Evolutionary conservation across 257 asterid genomes (phyloP).

Genomic region (Scutellaria baicalensis): DNA sequence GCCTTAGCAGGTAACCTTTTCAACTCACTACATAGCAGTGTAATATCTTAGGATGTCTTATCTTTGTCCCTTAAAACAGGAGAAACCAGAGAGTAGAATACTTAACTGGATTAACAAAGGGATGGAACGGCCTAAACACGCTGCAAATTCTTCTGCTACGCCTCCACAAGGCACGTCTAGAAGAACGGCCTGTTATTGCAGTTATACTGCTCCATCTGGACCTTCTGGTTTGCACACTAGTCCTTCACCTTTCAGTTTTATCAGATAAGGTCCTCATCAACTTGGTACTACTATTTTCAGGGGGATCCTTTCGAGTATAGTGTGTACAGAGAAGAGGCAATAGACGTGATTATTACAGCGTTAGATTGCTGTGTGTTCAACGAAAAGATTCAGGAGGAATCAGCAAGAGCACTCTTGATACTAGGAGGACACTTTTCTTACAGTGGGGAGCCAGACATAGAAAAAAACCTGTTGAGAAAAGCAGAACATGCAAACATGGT

Average conservation of each 20-base stretch:
- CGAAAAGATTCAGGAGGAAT: conserved; percentile 47
- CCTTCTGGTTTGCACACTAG: conserved; percentile 46
- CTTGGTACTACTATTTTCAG: conserved; percentile 26
- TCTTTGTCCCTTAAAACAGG: conserved; percentile 23
- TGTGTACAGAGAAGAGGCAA: conserved; percentile 66
- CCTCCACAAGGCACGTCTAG: conserved; percentile 53
- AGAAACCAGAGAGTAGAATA: conserved; percentile 36
- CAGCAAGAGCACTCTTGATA: conserved; percentile 52
- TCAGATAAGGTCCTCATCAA: neutral
- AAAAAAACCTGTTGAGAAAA: conserved; percentile 55
- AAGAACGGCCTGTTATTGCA: conserved; percentile 57
- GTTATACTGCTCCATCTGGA: conserved; percentile 65
- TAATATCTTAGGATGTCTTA: neutral
- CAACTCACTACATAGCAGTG: neutral
- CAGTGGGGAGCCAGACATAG: conserved; percentile 51
- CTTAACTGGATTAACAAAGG: conserved; percentile 36
- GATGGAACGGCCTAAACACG: conserved; percentile 57
- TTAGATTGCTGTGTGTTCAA: conserved; percentile 42
- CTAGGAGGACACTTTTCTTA: conserved; percentile 77
- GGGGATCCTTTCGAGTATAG: conserved; percentile 51
- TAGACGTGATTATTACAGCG: conserved; percentile 55
- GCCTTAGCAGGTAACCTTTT: conserved; percentile 54
- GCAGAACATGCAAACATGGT: conserved; percentile 50
- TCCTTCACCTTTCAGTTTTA: neutral
- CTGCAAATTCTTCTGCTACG: conserved; percentile 46